These are phyloP conservation scores for Metarhizium brunneum DNA, from an alignment of 2,329 filamentous ascomycete genomes.

Conservation along the genomic window DNA sequence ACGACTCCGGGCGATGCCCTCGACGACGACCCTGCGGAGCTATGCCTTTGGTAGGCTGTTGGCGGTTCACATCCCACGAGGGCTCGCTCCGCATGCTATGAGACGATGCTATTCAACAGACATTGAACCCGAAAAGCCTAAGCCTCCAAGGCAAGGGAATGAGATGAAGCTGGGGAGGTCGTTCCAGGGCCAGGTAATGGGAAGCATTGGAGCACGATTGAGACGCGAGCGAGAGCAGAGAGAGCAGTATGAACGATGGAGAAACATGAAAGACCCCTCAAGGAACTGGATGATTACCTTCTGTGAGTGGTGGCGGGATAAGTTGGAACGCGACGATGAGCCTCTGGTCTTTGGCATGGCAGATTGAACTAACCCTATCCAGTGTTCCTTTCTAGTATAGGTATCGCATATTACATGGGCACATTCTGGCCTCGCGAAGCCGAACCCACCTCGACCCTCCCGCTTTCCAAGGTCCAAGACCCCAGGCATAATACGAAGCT, in stretches of 20 bases:
- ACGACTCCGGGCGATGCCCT: slow-evolving; percentile 18
- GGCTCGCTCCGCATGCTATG: slow-evolving; percentile 9
- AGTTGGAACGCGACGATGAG: slow-evolving; percentile 1
- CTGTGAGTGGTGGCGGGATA: slow-evolving; percentile 29
- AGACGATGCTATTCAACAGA: slow-evolving; percentile 25
- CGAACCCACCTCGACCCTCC: slow-evolving; percentile 48
- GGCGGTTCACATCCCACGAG: slow-evolving; percentile 12
- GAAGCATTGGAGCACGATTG: slow-evolving; percentile 46
- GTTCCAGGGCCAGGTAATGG: slow-evolving; percentile 52
- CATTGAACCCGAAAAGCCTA: slow-evolving; percentile 25
- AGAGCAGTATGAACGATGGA: slow-evolving; percentile 37
- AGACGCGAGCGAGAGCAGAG: slow-evolving; percentile 45
- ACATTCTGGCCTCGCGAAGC: slow-evolving; percentile 41
- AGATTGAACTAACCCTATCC: slow-evolving; percentile 4
- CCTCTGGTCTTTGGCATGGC: no score
- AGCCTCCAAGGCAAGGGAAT: slow-evolving; percentile 21
- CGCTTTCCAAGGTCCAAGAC: slow-evolving; percentile 40
- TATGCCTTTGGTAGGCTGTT: slow-evolving; percentile 9
- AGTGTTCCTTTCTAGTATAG: slow-evolving; percentile 45
- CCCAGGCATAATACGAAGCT: slow-evolving; percentile 49
- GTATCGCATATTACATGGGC: slow-evolving; percentile 50
- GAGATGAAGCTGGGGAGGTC: slow-evolving; percentile 29
- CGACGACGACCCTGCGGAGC: slow-evolving; percentile 16
- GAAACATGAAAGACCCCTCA: slow-evolving; percentile 28
- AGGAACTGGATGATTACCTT: slow-evolving; percentile 45